Evolutionary conservation across 2,329 filamentous ascomycete genomes (phyloP).

Genomic region (Tolypocladium nubicola): DNA sequence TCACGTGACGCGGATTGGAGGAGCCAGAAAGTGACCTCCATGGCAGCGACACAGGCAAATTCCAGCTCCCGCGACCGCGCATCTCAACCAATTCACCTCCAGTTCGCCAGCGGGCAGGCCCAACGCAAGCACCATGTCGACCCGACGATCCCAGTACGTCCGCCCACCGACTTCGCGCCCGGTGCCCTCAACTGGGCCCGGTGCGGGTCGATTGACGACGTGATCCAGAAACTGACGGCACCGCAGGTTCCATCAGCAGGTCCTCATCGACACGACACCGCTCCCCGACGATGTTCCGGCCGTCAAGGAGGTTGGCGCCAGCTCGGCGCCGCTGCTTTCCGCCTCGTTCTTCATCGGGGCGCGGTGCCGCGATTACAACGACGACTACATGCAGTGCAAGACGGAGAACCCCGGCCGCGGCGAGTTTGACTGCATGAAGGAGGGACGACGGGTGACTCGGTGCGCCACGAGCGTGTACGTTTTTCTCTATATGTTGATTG

Average conservation of each 20-base stretch:
- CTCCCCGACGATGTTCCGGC: slow-evolving; percentile 85
- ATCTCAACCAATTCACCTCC: not conserved
- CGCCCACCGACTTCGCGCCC: not conserved
- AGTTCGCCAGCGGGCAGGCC: slow-evolving; percentile 11
- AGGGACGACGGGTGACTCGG: slow-evolving; percentile 90
- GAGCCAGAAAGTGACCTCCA: not conserved
- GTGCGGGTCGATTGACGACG: not conserved
- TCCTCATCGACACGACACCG: slow-evolving; percentile 91
- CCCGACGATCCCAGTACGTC: slow-evolving; percentile 32
- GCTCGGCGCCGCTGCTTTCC: slow-evolving; percentile 82
- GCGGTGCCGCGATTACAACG: slow-evolving; percentile 89
- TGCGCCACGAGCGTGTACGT: slow-evolving; percentile 94
- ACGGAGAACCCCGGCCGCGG: slow-evolving; percentile 81
- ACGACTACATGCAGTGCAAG: slow-evolving; percentile 99
- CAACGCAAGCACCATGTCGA: slow-evolving; percentile 26
- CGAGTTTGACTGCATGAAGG: slow-evolving; percentile 91
- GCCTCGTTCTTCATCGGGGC: slow-evolving; percentile 96
- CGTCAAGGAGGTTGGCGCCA: slow-evolving; percentile 87
- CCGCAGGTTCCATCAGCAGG: slow-evolving; percentile 81
- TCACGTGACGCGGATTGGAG: not conserved
- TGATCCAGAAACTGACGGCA: slow-evolving; percentile 11
- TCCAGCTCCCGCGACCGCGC: not conserved
- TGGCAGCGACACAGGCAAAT: not conserved
- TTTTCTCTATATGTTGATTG: not conserved
- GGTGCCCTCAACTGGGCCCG: not conserved